Evolutionary conservation across 805 yeast species (phyloP), one percentile per base, ranked within the genome.

Genomic region (Scheffersomyces coipomensis): DNA sequence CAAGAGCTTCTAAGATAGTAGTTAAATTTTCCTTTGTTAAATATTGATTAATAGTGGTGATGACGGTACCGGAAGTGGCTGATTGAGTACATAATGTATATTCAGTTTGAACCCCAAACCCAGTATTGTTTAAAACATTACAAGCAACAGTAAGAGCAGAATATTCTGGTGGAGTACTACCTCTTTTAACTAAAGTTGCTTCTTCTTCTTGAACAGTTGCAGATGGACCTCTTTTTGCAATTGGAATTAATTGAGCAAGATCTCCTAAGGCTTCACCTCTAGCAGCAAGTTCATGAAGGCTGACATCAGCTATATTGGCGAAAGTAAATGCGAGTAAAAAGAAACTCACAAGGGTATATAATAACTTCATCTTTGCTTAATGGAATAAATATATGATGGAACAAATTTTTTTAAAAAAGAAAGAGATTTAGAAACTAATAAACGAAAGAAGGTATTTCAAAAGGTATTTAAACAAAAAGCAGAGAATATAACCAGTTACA

Each of bases 101-200:
- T 2, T 35, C 42, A 18, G 43, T 25, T 13, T 19, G n/a, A 5
- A 45, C 47, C 17, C 49, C 49, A 25, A 26, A 17, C 10, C 49
- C 49, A 13, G 46, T 43, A 22, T 33, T 38, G 24, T 45, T 45
- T 21, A 45, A 33, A 16, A 38, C 39, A 17, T 44, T 40, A 19
- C 43, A 33, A 13, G 38, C 35, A 7, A 39, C 36, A 27, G 49
- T 45, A 18, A 45, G 40, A n/a, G 43, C 37, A 17, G 38, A 18
- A 35, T 35, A 35, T 29, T 42, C 45, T 21, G 7, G 13, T 19
- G 10, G 27, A 4, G 27, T 27, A n/a, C 9, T 29, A 19, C 17
- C 6, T 16, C 19, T 12, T 12, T 17, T 29, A 29, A 17, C n/a
- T 29, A 9, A 21, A 29, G 17, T 10, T n/a, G n/a, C n/a, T n/a